phyloP scores from a whole-genome alignment of 768 basidiomycete species.

The Tricholoma terreum region DNA sequence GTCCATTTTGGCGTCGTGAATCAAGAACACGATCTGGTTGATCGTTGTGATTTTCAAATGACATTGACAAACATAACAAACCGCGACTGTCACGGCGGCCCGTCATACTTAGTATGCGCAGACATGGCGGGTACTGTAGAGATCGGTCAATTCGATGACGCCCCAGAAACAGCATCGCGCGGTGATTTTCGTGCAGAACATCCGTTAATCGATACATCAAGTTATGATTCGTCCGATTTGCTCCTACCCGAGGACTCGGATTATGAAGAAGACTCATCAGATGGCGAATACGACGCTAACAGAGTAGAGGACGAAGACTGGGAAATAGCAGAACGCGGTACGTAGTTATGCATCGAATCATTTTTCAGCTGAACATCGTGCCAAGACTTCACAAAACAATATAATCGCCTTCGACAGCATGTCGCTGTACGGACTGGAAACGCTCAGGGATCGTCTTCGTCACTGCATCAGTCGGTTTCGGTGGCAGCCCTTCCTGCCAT shows the following conservation, averaged over 20 bases:
- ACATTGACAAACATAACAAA: not conserved
- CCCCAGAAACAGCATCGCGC: constrained; percentile 28
- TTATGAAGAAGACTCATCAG: constrained; percentile 37
- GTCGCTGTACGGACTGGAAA: constrained; percentile 77
- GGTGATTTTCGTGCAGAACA: constrained; percentile 25
- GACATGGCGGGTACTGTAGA: constrained; percentile 34
- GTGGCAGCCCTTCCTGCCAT: constrained; percentile 68
- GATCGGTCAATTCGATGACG: constrained; percentile 64
- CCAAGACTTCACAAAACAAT: constrained; percentile 97
- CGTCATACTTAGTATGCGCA: not conserved
- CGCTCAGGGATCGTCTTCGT: constrained; percentile 56
- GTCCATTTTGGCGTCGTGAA: too few species aligned
- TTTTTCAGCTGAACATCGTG: constrained; percentile 7
- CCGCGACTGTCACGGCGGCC: not conserved
- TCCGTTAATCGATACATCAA: constrained; percentile 43
- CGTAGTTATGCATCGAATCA: constrained; percentile 14
- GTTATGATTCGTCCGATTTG: constrained; percentile 33
- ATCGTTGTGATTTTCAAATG: not conserved
- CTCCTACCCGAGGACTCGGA: constrained; percentile 35
- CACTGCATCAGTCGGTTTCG: constrained; percentile 43
- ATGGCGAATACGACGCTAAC: constrained; percentile 52
- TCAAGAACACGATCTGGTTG: too few species aligned
- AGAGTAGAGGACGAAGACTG: constrained; percentile 85
- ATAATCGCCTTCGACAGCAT: constrained; percentile 91
- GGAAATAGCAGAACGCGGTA: constrained; percentile 83